Conservation (phyloP, 1,284 basidiomycete species). For the Moniliella sp. region DNA sequence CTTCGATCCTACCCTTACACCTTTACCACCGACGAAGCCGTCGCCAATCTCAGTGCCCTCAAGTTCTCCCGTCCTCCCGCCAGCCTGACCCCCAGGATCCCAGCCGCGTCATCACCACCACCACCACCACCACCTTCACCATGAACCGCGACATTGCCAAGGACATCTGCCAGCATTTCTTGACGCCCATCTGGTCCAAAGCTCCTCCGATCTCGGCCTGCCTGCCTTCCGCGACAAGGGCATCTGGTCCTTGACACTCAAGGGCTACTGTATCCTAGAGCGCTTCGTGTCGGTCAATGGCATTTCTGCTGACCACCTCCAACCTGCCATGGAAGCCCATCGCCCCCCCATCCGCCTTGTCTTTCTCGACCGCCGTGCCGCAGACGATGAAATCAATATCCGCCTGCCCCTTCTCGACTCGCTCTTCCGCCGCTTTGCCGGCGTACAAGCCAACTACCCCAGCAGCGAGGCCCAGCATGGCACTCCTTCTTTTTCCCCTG, state of each 20-base stretch:
- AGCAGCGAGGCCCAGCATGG: too few species aligned
- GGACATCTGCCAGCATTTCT: conserved; percentile 95
- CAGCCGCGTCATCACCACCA: conserved; percentile 86
- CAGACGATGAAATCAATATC: conserved; percentile 91
- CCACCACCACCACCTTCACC: conserved; percentile 94
- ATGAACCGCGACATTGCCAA: conserved; percentile 99
- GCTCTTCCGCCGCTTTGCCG: conserved; percentile 80
- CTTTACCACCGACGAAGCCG: conserved; percentile 90
- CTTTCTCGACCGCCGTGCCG: conserved; percentile 71
- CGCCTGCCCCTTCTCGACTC: conserved; percentile 77
- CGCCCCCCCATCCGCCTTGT: conserved; percentile 94
- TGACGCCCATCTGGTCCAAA: conserved; percentile 90
- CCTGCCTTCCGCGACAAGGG: conserved; percentile 90
- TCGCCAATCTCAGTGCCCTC: conserved; percentile 75
- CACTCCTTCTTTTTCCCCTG: too few species aligned
- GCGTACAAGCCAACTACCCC: conserved; percentile 41
- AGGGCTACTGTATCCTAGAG: conserved; percentile 90
- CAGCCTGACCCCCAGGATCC: conserved; percentile 90
- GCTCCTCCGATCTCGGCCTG: conserved; percentile 66
- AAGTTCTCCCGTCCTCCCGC: conserved; percentile 98
- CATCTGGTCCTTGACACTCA: conserved; percentile 81
- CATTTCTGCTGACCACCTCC: conserved; percentile 68
- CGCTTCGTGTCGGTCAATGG: conserved; percentile 98
- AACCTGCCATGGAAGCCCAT: conserved; percentile 68
- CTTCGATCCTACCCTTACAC: conserved; percentile 83